A percentile compares a stretch with the other conserved stretches of the same genome.
Evolutionary conservation across 2,329 filamentous ascomycete genomes (phyloP).

Genomic region (Cercospora brassicicola): DNA sequence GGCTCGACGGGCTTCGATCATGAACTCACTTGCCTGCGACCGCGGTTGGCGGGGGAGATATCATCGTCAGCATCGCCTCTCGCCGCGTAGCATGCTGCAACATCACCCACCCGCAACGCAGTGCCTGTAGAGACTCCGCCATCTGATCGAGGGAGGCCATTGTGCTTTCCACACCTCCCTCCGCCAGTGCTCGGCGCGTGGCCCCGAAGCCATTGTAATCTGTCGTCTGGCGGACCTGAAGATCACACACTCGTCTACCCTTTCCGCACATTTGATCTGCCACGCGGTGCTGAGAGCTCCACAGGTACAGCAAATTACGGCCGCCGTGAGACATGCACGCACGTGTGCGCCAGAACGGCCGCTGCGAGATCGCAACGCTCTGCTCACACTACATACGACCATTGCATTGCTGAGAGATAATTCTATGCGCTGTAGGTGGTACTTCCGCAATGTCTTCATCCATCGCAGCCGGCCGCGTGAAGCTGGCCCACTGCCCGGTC

Average conservation of each 20-base stretch:
- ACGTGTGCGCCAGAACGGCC: neutral
- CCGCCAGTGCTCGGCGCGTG: neutral
- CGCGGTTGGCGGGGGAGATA: neutral
- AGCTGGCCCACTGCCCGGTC: neutral
- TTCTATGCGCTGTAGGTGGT: neutral
- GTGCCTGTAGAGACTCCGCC: neutral
- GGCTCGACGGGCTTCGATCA: neutral
- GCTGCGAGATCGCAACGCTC: neutral
- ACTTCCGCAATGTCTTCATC: neutral
- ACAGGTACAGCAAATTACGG: neutral
- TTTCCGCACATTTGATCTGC: neutral
- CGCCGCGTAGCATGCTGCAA: neutral
- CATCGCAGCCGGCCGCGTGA: conserved; percentile 4
- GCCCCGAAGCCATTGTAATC: neutral
- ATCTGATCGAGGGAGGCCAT: neutral
- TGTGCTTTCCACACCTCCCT: neutral
- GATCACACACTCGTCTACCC: neutral
- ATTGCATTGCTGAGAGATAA: neutral
- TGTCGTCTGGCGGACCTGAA: neutral
- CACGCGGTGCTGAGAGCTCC: neutral
- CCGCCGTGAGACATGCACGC: neutral
- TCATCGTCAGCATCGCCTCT: neutral
- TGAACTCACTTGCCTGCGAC: neutral
- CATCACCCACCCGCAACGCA: too few relatives aligned
- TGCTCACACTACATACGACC: neutral